These are phyloP conservation scores for Macroventuria anomochaeta DNA, from an alignment of 2,329 filamentous ascomycete species.

Conservation along the genomic window DNA sequence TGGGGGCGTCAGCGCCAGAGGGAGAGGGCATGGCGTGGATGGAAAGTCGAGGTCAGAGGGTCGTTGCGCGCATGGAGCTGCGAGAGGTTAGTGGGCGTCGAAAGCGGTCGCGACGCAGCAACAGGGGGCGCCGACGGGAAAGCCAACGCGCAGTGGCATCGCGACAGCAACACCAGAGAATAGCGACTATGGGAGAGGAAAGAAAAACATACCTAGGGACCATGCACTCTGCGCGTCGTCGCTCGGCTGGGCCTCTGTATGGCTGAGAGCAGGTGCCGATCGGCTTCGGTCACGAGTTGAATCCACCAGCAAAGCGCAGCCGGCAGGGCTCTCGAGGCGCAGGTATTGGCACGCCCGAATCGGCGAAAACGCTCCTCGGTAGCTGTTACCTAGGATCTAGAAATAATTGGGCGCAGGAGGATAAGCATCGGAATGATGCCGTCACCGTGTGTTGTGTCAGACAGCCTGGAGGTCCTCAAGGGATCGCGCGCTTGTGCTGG, in stretches of 20 bases:
- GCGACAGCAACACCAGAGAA: slow-evolving; percentile 22
- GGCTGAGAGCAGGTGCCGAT: slow-evolving; percentile 49
- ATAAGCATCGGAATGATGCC: slow-evolving; percentile 50
- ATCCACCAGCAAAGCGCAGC: slow-evolving; percentile 28
- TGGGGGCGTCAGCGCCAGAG: slow-evolving; percentile 31
- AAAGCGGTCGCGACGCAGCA: slow-evolving; percentile 32
- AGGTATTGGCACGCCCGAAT: slow-evolving; percentile 45
- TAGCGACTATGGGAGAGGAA: not conserved
- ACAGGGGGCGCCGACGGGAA: slow-evolving; percentile 31
- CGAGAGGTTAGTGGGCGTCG: slow-evolving; percentile 31
- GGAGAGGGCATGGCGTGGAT: slow-evolving; percentile 46
- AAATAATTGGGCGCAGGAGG: slow-evolving; percentile 38
- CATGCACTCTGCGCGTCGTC: slow-evolving; percentile 51
- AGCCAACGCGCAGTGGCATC: slow-evolving; percentile 25
- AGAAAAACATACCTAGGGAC: slow-evolving; percentile 44
- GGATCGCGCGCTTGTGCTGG: slow-evolving; percentile 26
- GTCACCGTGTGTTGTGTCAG: slow-evolving; percentile 37
- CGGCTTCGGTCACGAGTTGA: slow-evolving; percentile 22
- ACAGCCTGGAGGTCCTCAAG: slow-evolving; percentile 18
- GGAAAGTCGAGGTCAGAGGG: slow-evolving; percentile 21
- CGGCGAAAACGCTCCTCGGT: slow-evolving; percentile 24
- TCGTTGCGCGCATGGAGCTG: slow-evolving; percentile 32
- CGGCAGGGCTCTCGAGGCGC: slow-evolving; percentile 38
- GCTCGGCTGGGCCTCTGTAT: slow-evolving; percentile 41
- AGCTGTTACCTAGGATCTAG: slow-evolving; percentile 30